Evolutionary conservation across 352 stramenopile species (phyloP).

Genomic region (Aphanomyces euteiches): DNA sequence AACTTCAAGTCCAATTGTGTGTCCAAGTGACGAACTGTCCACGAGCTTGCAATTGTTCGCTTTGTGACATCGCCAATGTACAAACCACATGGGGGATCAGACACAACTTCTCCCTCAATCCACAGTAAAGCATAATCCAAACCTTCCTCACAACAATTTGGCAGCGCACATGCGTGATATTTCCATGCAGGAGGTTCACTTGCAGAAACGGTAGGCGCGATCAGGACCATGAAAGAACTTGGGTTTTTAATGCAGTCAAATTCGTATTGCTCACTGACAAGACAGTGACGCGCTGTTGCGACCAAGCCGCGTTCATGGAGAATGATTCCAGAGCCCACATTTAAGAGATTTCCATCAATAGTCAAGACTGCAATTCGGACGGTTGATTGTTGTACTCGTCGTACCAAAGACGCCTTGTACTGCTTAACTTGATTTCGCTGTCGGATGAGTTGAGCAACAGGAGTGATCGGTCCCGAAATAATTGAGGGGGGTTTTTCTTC

Average conservation of each 20-base stretch:
- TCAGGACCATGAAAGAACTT: constrained; percentile 70
- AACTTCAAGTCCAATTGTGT: constrained; percentile 41
- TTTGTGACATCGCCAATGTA: constrained; percentile 87
- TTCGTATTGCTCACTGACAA: constrained; percentile 82
- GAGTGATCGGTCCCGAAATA: constrained; percentile 51
- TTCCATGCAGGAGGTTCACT: constrained; percentile 77
- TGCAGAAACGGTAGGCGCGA: constrained; percentile 77
- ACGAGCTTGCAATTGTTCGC: constrained; percentile 79
- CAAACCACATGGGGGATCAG: constrained; percentile 76
- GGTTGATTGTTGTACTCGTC: constrained; percentile 78
- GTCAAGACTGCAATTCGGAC: constrained; percentile 82
- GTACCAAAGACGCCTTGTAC: constrained; percentile 77
- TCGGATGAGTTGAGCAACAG: constrained; percentile 73
- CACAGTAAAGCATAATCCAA: constrained; percentile 77
- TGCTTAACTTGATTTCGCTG: constrained; percentile 82
- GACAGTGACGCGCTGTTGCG: constrained; percentile 70
- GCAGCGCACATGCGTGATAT: constrained; percentile 75
- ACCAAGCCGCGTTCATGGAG: constrained; percentile 77
- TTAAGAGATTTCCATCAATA: constrained; percentile 79
- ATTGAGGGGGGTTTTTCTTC: constrained; percentile 36
- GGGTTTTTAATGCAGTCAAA: constrained; percentile 42
- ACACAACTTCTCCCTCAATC: constrained; percentile 82
- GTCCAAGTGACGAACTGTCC: constrained; percentile 50
- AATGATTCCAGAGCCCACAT: constrained; percentile 83
- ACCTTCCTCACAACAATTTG: constrained; percentile 80